Evolutionary conservation across 306 rosid genomes (phyloP), one percentile per base, ranked within the genome.

Genomic region (Carpinus viminea): DNA sequence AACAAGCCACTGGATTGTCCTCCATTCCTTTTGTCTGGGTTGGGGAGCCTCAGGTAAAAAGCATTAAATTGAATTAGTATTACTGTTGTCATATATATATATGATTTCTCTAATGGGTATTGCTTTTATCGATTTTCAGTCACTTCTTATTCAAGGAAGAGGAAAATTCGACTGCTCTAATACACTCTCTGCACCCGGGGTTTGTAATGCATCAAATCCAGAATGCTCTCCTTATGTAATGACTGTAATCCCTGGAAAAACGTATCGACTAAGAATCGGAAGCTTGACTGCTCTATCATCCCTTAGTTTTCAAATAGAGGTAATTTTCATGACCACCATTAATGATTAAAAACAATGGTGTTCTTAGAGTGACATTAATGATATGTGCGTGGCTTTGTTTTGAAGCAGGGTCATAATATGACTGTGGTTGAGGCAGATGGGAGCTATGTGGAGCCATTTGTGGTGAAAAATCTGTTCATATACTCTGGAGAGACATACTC

Each of bases 401-500:
- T 7, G 0, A 34, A 83, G 78, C 92, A 93, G 97, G 95, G 97
- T 1, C 98, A 92, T 64, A 92, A 91, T 43, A 91, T 94, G 98
- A 92, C 93, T 3, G 97, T 94, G 43, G 97, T 94, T 8, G 97
- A 92, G 85, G 97, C 97, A 53, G 98, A 94, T 80, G 97, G 98
- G 43, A 92, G 89, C 80, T 86, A 92, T 64, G 97, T 94, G 0
- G 97, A 94, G 61, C 97, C 98, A 20, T 92, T 94, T 31, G 91
- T 73, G 71, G 93, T 92, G 4, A 78, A 89, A 11, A 92, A 89
- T 54, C 79, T 94, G 3, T 92, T 86, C 88, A 72, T 94, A 64
- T 92, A 94, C 76, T 92, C 98, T 0, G 98, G 97, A 15, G 98
- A 94, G 86, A 92, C 97, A 16, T 94, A 94, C 78, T 94, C 98